Evolutionary conservation across 768 basidiomycete species (phyloP).

Genomic region (Russula virescens): DNA sequence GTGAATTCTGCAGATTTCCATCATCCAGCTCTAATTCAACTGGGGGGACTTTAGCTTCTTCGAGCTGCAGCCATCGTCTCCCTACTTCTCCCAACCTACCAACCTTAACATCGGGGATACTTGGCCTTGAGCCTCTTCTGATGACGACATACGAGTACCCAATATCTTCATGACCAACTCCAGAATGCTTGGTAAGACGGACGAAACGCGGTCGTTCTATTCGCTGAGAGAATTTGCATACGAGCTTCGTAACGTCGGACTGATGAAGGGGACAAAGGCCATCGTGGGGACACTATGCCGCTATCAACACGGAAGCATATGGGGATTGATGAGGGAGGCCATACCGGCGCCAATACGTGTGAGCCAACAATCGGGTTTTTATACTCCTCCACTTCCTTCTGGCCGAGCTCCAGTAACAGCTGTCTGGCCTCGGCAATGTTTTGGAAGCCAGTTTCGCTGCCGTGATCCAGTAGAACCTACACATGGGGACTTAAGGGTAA

Average conservation of each 20-base stretch:
- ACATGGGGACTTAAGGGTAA: background rate
- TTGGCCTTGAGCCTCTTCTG: slow-evolving; percentile 69
- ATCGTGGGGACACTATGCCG: slow-evolving; percentile 83
- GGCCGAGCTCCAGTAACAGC: slow-evolving; percentile 58
- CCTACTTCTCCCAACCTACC: slow-evolving; percentile 55
- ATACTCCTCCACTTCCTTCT: slow-evolving; percentile 49
- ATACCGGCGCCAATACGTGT: slow-evolving; percentile 86
- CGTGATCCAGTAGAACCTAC: slow-evolving; percentile 85
- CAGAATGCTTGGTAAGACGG: slow-evolving; percentile 82
- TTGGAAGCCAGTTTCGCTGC: slow-evolving; percentile 68
- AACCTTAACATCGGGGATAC: slow-evolving; percentile 31
- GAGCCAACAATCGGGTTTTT: slow-evolving; percentile 44
- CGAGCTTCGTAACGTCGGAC: slow-evolving; percentile 45
- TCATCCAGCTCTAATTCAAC: slow-evolving; percentile 27
- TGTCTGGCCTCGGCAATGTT: slow-evolving; percentile 73
- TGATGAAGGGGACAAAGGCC: slow-evolving; percentile 69
- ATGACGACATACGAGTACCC: slow-evolving; percentile 90
- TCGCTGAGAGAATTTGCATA: slow-evolving; percentile 84
- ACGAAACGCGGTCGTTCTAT: slow-evolving; percentile 83
- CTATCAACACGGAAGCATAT: slow-evolving; percentile 5
- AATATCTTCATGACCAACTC: slow-evolving; percentile 77
- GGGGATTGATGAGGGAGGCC: slow-evolving; percentile 29
- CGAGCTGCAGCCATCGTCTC: slow-evolving; percentile 37
- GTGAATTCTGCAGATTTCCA: slow-evolving; percentile 2
- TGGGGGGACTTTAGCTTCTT: slow-evolving; percentile 21